phyloP scores from a whole-genome alignment of 805 yeast species.

The Candida endomychidarum region DNA sequence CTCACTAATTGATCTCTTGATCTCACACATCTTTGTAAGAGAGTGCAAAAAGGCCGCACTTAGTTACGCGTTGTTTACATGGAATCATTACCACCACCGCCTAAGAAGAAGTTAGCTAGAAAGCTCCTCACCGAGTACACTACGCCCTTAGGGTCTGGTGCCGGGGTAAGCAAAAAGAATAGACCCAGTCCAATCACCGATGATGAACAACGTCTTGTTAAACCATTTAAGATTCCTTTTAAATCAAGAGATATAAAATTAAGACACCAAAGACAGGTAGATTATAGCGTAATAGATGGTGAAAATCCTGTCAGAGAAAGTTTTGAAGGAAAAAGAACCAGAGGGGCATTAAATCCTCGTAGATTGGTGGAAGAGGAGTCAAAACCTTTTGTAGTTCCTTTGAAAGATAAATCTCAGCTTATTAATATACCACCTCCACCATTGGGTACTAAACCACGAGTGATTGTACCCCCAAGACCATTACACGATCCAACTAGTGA shows the following conservation, averaged over 20 bases:
- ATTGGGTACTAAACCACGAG: slow-evolving; percentile 74
- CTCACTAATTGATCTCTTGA: too few species aligned
- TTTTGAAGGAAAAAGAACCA: slow-evolving; percentile 19
- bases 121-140: slow-evolving; percentile 41
- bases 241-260: slow-evolving; percentile 27
- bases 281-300: slow-evolving; percentile 19
- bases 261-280: slow-evolving; percentile 26
- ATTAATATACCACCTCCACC: slow-evolving; percentile 64
- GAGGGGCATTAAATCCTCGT: slow-evolving; percentile 63
- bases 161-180: slow-evolving; percentile 58
- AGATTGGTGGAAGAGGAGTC: slow-evolving; percentile 43
- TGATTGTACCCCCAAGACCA: slow-evolving; percentile 79
- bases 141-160: slow-evolving; percentile 64
- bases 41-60: slow-evolving; percentile 3
- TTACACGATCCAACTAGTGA: slow-evolving; percentile 94
- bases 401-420: slow-evolving; percentile 39
- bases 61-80: slow-evolving; percentile 11
- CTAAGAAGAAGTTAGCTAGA: slow-evolving; percentile 15
- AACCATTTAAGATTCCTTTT: slow-evolving; percentile 72
- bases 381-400: slow-evolving; percentile 58
- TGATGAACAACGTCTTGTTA: slow-evolving; percentile 51
- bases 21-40: too few species aligned
- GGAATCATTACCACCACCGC: too few species aligned
- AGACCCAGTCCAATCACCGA: slow-evolving; percentile 55
- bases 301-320: slow-evolving; percentile 1